Base-by-base conservation (phyloP, 768 basidiomycete species). In the Lactifluus hygrophoroides region DNA sequence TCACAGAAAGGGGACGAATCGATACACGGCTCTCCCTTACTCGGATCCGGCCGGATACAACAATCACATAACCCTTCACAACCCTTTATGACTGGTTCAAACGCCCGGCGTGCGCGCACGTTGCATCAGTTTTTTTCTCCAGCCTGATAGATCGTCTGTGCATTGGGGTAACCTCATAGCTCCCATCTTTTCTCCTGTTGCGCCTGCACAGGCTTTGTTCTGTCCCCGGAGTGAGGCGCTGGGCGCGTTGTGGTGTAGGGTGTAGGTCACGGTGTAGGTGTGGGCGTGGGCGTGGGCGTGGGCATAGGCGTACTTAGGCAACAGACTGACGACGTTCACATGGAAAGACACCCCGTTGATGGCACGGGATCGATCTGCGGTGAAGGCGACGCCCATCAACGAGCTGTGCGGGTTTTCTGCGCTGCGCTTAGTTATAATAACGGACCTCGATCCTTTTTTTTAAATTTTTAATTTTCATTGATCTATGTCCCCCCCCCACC, bases 11-110 rank as follows among this genome's bases (percentile, higher is more conserved):
- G 32, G 25, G 51, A 16, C 16, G 58, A 54, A 32, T 32, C 32
- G 10, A 10, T 10, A 10, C 35, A 50, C 21, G 16, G 16, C 10
- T 10, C 28, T 34, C 32, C 50, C 10, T 11, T 40, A 30, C 45
- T 52, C 51, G 57, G 57, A 48, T n/a, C 45, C 51, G 38, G 51
- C 45, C 51, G 57, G 30, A 34, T 47, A n/a, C 34, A 42, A 44
- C 3, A 10, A 16, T 17, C n/a, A 37, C 25, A 3, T n/a, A 40
- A n/a, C 40, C 40, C 19, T 32, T 25, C 25, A 13, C 27, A 48
- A 40, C 21, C 21, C 55, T 52, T n/a, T n/a, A n/a, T n/a, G n/a
- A n/a, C n/a, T n/a, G n/a, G n/a, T 52, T n/a, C 51, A n/a, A 13
- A 14, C 3, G 11, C 21, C 16, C n/a, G n/a, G n/a, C 43, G 16